Evolutionary conservation across 169 alveolate species (phyloP), one percentile per base, ranked within the genome.

Genomic region (Amoebophrya sp.): DNA sequence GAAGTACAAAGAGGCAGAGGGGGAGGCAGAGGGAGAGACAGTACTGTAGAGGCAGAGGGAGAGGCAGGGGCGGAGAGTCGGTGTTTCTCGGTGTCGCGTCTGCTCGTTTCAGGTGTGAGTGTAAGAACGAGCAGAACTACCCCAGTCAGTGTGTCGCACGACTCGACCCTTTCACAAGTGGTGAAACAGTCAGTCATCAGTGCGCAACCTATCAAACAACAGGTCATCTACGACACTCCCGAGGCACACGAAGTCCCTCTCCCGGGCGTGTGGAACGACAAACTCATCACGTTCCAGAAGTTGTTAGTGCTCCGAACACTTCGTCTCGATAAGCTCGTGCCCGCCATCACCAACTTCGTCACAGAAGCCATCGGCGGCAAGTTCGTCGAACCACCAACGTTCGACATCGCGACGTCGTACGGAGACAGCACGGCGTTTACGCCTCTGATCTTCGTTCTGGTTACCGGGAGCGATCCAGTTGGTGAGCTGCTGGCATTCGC

Each of bases 401-500:
- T 97, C 88, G 95, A 94, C 89, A 94, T 97, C 41, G 98, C 96
- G n/a, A 96, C 96, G 41, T 94, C 97, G 31, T 95, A 95, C 50
- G 94, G 94, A 91, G 98, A 97, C 92, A 94, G 98, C 92, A 96
- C 97, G 34, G 95, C 97, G 90, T 95, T 97, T 43, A 97, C 97
- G 41, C 99, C 99, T n/a, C 94, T 98, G 92, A 95, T 98, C 96
- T 97, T 97, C 92, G 97, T 98, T 40, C 92, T 98, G 89, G 96
- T 98, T 34, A 98, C 99, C 48, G 99, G 99, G 42, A 96, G 98
- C 38, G 97, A 98, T 92, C 99, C 99, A 43, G 97, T 97, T 26
- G 95, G 95, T 70, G 97, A 96, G 92, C 97, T 97, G 90, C 97
- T 97, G 93, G 92, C 94, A 29, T 95, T 97, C 69, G 98, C 98